A percentile compares a stretch with the other conserved stretches of the same genome.
These are phyloP conservation scores for Lignosus rhinocerotis DNA, from an alignment of 1,284 basidiomycete genomes.

Conservation along the genomic window DNA sequence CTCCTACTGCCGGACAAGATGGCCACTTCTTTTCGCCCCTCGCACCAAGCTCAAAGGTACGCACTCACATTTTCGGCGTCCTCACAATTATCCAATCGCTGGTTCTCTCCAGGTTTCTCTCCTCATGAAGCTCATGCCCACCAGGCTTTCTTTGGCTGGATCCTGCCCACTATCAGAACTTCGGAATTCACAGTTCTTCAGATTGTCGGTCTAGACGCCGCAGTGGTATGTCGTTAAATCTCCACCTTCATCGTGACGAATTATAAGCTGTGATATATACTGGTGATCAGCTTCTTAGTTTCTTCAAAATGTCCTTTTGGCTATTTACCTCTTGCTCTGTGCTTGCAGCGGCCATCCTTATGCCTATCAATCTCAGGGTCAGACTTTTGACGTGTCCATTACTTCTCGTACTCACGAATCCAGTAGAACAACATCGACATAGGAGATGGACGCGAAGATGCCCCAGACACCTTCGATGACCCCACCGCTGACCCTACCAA, in stretches of 20 bases:
- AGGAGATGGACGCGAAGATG: conserved; percentile 58
- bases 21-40: conserved; percentile 90
- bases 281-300: conserved; percentile 77
- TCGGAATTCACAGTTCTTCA: conserved; percentile 95
- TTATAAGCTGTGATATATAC: background rate
- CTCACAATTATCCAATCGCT: background rate
- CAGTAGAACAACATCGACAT: conserved; percentile 72
- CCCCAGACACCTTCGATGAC: conserved; percentile 31
- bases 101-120: conserved; percentile 66
- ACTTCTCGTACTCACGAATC: background rate
- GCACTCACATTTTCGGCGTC: conserved; percentile 12
- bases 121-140: conserved; percentile 87
- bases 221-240: conserved; percentile 60
- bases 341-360: conserved; percentile 77
- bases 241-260: conserved; percentile 3
- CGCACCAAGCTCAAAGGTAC: conserved; percentile 91
- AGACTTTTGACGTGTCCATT: conserved; percentile 21
- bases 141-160: conserved; percentile 91
- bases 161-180: conserved; percentile 86
- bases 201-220: conserved; percentile 95
- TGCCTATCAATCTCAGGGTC: conserved; percentile 90
- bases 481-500: conserved; percentile 32
- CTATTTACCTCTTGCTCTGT: conserved; percentile 87
- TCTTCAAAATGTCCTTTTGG: conserved; percentile 94
- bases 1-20: conserved; percentile 83